Base-by-base conservation (phyloP, 2,329 filamentous ascomycete species). In the Plenodomus biglobosus region DNA sequence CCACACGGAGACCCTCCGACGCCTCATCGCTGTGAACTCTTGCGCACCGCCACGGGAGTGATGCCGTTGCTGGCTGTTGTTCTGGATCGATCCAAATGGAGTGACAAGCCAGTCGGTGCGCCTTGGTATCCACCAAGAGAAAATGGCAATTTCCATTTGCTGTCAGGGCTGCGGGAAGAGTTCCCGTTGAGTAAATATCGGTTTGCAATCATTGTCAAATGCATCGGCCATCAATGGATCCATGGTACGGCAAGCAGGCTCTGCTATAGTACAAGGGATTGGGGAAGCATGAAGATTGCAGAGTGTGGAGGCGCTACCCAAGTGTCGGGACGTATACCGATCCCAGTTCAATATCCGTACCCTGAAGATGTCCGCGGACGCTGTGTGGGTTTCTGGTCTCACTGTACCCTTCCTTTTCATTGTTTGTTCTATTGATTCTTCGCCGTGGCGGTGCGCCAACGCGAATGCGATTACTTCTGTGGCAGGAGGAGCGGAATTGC, bases 311-410 rank as follows among this genome's bases (percentile, higher is more conserved):
- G 4, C 18, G 32, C 6, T 35, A 35, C 32, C 32, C 32, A 42
- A n/a, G 17, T 21, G 32, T 42, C 44, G 44, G 53, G 17, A 41
- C 16, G 45, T 48, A 34, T 50, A 48, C 53, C 40, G 38, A 49
- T 48, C 43, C 36, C 45, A 52, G 51, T 15, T 35, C 40, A 40
- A 52, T 45, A 44, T 46, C 51, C 48, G 48, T 34, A 32, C 36
- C 30, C 38, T 35, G 36, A 19, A 8, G n/a, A n/a, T n/a, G n/a
- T n/a, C n/a, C n/a, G n/a, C n/a, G n/a, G n/a, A n/a, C n/a, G n/a
- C n/a, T n/a, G n/a, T n/a, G n/a, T n/a, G 8, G 8, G 27, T 15
- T 32, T 32, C 27, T 32, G n/a, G n/a, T n/a, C 8, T 7, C 3
- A 32, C 27, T 32, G 5, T 5, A 5, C 22, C 22, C 10, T 24